Conservation (phyloP, 2,329 filamentous ascomycete genomes). For the Chaetomium strumarium region DNA sequence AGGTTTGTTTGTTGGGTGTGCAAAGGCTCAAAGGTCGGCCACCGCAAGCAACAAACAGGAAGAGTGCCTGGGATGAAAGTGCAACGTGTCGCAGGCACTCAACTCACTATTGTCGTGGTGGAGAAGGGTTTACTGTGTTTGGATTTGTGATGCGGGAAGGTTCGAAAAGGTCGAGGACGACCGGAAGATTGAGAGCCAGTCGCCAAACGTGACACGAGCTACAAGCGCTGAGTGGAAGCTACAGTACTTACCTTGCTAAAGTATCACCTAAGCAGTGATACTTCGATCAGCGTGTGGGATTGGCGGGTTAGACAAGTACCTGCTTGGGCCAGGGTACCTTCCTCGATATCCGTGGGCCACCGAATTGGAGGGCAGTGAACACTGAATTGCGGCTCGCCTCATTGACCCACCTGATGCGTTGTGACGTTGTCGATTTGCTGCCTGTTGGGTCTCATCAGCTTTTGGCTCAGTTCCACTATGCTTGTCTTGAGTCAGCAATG, state of each 20-base stretch:
- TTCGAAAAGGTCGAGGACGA: constrained; percentile 14
- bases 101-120: constrained; percentile 5
- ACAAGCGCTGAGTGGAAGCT: constrained; percentile 12
- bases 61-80: constrained; percentile 1
- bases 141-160: constrained; percentile 14
- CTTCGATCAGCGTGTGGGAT: not conserved
- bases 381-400: constrained; percentile 7
- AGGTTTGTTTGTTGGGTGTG: constrained; percentile 15
- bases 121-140: constrained; percentile 6
- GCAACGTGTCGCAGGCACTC: constrained; percentile 3
- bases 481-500: not conserved
- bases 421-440: constrained; percentile 30
- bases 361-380: not conserved
- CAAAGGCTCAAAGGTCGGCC: constrained; percentile 17
- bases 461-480: not conserved
- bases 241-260: constrained; percentile 15
- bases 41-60: constrained; percentile 1
- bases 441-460: constrained; percentile 19
- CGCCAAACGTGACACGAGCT: constrained; percentile 24
- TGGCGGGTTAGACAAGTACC: not conserved
- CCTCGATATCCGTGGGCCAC: constrained; percentile 2
- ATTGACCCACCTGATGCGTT: constrained; percentile 18
- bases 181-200: constrained; percentile 17
- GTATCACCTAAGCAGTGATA: constrained; percentile 6
- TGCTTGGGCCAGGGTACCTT: constrained; percentile 3